Conservation (phyloP, 2,329 filamentous ascomycete genomes). For the Botrytis fragariae region DNA sequence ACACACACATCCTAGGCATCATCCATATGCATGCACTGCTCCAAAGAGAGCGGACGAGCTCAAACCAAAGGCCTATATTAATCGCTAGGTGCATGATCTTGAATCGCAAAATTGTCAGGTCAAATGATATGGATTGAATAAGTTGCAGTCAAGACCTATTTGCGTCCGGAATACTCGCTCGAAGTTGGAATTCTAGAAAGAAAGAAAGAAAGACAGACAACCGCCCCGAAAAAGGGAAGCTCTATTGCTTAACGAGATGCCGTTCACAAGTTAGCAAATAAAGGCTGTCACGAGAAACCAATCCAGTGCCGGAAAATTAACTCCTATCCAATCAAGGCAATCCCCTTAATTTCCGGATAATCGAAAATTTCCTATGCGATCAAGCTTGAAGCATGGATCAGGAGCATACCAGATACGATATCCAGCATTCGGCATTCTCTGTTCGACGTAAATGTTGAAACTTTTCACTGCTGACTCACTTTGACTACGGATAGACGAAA, state of each 20-base stretch:
- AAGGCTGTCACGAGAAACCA: background rate
- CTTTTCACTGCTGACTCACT: constrained; percentile 14
- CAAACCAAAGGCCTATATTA: background rate
- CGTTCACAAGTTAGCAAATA: background rate
- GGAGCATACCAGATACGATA: constrained; percentile 21
- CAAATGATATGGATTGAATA: too few relatives aligned
- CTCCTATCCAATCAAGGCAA: background rate
- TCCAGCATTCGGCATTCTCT: background rate
- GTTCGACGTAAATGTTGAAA: constrained; percentile 1
- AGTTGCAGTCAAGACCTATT: background rate
- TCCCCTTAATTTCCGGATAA: background rate
- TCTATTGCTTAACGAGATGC: background rate
- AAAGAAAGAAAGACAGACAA: background rate
- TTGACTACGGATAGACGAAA: constrained; percentile 24
- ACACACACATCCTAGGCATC: background rate
- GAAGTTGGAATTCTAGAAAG: too few relatives aligned
- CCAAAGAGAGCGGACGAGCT: background rate
- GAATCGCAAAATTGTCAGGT: background rate
- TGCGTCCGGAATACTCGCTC: background rate
- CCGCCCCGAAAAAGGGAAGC: background rate
- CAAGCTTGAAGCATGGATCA: constrained; percentile 23
- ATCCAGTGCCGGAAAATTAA: background rate
- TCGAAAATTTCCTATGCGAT: background rate
- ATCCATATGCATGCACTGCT: background rate
- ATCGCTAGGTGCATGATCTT: background rate